A percentile compares a stretch with the other conserved stretches of the same genome.
These are phyloP conservation scores for Chimonanthus salicifolius DNA, from an alignment of 164 flowering plant species.

Conservation along the genomic window DNA sequence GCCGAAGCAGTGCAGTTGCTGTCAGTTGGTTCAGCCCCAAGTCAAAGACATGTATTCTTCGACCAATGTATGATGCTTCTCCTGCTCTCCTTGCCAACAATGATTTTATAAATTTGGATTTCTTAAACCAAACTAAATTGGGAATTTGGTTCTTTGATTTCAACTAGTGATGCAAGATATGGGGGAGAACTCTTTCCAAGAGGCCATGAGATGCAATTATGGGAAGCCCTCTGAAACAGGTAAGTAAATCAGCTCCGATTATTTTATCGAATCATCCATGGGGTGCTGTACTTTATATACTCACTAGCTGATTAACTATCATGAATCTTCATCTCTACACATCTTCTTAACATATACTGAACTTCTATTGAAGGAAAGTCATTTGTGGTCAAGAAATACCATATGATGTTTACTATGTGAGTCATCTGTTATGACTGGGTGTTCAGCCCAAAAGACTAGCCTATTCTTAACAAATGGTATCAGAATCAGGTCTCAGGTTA, in stretches of 20 bases:
- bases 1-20: conserved; percentile 69
- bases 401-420: too few species aligned
- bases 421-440: too few species aligned
- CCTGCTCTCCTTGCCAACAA: background rate
- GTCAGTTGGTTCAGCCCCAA: conserved; percentile 52
- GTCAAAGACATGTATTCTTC: conserved; percentile 38
- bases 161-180: conserved; percentile 53
- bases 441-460: too few species aligned
- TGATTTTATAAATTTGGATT: background rate
- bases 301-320: too few species aligned
- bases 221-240: conserved; percentile 45
- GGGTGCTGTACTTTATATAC: too few species aligned
- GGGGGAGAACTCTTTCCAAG: conserved; percentile 34
- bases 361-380: too few species aligned
- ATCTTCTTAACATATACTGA: too few species aligned
- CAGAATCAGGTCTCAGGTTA: too few species aligned
- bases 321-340: too few species aligned
- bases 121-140: background rate
- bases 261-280: background rate
- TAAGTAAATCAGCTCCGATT: conserved; percentile 10
- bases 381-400: too few species aligned
- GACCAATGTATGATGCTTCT: conserved; percentile 44
- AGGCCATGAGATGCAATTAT: conserved; percentile 38
- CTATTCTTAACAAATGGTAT: too few species aligned
- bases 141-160: background rate